phyloP scores from a whole-genome alignment of 2,329 filamentous ascomycete genomes.

The Alternaria sp. region DNA sequence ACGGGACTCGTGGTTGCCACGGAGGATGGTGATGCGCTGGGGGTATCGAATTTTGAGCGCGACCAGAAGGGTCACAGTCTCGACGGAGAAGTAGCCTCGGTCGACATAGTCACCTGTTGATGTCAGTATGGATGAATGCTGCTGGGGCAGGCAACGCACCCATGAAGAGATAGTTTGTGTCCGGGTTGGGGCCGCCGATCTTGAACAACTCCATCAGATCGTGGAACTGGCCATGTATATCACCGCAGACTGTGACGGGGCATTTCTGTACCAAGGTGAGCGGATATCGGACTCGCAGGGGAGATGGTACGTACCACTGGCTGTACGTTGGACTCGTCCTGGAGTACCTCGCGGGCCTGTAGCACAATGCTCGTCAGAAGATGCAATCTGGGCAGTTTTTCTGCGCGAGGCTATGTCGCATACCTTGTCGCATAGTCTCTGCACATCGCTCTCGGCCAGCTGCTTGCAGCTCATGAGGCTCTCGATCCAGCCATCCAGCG shows the following conservation, averaged over 20 bases:
- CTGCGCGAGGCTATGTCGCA: constrained; percentile 15
- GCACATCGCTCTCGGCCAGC: constrained; percentile 91
- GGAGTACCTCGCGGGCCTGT: constrained; percentile 92
- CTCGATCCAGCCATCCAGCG: constrained; percentile 98
- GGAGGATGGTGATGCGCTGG: constrained; percentile 96
- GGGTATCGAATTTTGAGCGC: constrained; percentile 98
- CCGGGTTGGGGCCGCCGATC: constrained; percentile 96
- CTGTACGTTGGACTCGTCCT: constrained; percentile 98
- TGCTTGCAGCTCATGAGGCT: constrained; percentile 99
- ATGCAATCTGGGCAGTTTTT: not conserved
- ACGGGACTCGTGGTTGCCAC: constrained; percentile 84
- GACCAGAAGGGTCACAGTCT: constrained; percentile 96
- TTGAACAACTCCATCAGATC: constrained; percentile 99
- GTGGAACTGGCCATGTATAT: constrained; percentile 99
- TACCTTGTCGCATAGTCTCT: constrained; percentile 97
- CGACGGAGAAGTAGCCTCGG: constrained; percentile 97
- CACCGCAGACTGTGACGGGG: constrained; percentile 96
- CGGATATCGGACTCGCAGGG: not conserved
- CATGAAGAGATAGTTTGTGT: constrained; percentile 99
- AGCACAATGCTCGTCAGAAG: constrained; percentile 25
- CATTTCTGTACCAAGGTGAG: constrained; percentile 72
- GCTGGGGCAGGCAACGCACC: constrained; percentile 60
- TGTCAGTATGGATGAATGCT: constrained; percentile 24
- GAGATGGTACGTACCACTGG: constrained; percentile 77
- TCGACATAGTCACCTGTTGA: constrained; percentile 92